A percentile compares a stretch with the other conserved stretches of the same genome.
Conservation (phyloP, 1,284 basidiomycete species). For the Ceratobasidium sp. region DNA sequence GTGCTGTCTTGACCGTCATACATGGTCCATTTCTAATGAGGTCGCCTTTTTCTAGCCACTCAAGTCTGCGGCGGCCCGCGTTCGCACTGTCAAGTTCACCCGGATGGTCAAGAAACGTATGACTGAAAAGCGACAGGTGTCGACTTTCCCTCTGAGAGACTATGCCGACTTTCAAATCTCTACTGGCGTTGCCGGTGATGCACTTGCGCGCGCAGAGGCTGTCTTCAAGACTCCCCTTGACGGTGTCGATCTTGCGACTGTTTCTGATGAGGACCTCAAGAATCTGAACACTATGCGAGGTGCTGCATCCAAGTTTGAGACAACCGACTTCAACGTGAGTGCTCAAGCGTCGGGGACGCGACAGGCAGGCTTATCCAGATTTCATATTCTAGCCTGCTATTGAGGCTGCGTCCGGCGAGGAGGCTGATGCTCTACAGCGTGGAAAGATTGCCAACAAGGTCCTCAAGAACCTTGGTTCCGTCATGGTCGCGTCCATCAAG, state of each 20-base stretch:
- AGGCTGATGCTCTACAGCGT: slow-evolving; percentile 37
- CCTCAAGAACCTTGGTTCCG: slow-evolving; percentile 38
- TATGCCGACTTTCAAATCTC: slow-evolving; percentile 45
- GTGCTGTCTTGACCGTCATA: neutral
- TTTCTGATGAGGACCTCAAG: slow-evolving; percentile 35
- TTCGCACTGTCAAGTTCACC: slow-evolving; percentile 11
- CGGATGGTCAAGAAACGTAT: slow-evolving; percentile 13
- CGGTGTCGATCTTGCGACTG: slow-evolving; percentile 32
- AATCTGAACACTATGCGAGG: slow-evolving; percentile 41
- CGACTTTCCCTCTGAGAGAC: slow-evolving; percentile 27
- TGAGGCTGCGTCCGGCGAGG: slow-evolving; percentile 27
- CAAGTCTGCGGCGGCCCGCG: neutral
- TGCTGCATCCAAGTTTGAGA: slow-evolving; percentile 42
- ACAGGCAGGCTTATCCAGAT: neutral
- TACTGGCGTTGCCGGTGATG: slow-evolving; percentile 39
- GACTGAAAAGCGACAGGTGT: neutral
- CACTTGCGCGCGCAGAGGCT: slow-evolving; percentile 40
- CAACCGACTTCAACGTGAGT: slow-evolving; percentile 42
- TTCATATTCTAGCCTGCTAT: slow-evolving; percentile 27
- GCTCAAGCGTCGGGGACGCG: neutral
- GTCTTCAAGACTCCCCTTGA: slow-evolving; percentile 39
- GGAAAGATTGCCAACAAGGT: slow-evolving; percentile 43
- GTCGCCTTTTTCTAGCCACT: neutral
- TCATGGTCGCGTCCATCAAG: slow-evolving; percentile 40
- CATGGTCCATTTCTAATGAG: neutral